These are phyloP conservation scores for Bauhinia variegata DNA, from an alignment of 306 rosid species.

Conservation along the genomic window DNA sequence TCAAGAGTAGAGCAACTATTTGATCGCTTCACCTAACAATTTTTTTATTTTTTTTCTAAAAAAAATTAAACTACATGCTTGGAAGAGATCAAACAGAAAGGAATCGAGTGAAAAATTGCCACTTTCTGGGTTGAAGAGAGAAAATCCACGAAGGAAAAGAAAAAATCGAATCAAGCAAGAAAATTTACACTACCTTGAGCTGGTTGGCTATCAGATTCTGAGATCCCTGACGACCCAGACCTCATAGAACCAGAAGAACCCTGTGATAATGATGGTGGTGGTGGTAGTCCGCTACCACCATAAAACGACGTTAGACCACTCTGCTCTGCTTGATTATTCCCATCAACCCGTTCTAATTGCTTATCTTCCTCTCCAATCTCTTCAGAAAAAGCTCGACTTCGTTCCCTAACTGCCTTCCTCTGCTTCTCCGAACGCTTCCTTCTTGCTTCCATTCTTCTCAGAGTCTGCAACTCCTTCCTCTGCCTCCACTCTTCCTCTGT, in stretches of 20 bases:
- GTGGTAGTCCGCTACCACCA: conserved; percentile 6
- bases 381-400: conserved; percentile 32
- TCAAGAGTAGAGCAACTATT: not conserved
- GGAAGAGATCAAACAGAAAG: too few relatives aligned
- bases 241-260: conserved; percentile 52
- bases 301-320: conserved; percentile 38
- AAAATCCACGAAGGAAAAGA: not conserved
- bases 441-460: conserved; percentile 74
- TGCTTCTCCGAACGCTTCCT: conserved; percentile 75
- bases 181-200: conserved; percentile 45
- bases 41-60: too few relatives aligned
- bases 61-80: not conserved
- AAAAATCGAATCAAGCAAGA: not conserved
- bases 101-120: not conserved
- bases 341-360: conserved; percentile 12
- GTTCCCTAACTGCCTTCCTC: conserved; percentile 53
- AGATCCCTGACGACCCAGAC: conserved; percentile 54
- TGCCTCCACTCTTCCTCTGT: conserved; percentile 67
- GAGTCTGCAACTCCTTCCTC: conserved; percentile 78
- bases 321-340: conserved; percentile 38
- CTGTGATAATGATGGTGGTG: conserved; percentile 40
- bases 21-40: conserved; percentile 4
- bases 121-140: conserved; percentile 9
- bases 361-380: conserved; percentile 38
- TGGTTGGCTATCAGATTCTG: conserved; percentile 52